Evolutionary conservation across 129 eudicot species (phyloP).

Genomic region (Solidago caesia): DNA sequence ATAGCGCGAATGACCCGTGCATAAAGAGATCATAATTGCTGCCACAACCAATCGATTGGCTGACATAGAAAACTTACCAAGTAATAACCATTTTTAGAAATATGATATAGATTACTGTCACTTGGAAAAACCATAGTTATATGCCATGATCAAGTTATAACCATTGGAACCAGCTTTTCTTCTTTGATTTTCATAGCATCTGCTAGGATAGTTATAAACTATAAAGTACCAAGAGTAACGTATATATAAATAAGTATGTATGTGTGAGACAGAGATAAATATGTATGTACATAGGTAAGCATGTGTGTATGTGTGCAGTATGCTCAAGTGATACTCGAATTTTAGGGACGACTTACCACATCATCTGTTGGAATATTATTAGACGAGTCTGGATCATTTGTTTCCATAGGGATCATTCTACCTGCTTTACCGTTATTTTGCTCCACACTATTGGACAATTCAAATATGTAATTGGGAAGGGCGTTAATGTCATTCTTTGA

Average conservation of each 20-base stretch:
- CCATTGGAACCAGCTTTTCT: not conserved
- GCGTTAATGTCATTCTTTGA: constrained; percentile 54
- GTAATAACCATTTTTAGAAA: not conserved
- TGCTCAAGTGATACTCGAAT: not conserved
- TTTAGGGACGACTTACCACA: constrained; percentile 47
- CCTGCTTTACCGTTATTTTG: constrained; percentile 47
- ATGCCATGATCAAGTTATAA: not conserved
- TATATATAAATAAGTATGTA: not conserved
- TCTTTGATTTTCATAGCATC: not conserved
- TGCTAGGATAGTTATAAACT: not conserved
- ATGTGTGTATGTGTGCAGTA: not conserved
- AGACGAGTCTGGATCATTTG: constrained; percentile 38
- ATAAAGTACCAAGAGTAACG: not conserved
- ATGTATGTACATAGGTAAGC: not conserved
- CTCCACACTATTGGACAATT: constrained; percentile 34
- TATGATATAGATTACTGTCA: not conserved
- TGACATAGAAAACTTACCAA: not conserved
- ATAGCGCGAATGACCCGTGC: no score
- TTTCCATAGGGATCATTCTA: constrained; percentile 57
- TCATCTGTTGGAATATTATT: constrained; percentile 50
- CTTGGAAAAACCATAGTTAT: not conserved
- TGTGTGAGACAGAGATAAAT: not conserved
- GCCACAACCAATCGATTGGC: not conserved
- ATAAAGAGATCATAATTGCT: not conserved
- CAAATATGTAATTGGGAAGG: constrained; percentile 60